Evolutionary conservation across 2,329 filamentous ascomycete species (phyloP), one percentile per base, ranked within the genome.

Genomic region (Fusarium haematococcum): DNA sequence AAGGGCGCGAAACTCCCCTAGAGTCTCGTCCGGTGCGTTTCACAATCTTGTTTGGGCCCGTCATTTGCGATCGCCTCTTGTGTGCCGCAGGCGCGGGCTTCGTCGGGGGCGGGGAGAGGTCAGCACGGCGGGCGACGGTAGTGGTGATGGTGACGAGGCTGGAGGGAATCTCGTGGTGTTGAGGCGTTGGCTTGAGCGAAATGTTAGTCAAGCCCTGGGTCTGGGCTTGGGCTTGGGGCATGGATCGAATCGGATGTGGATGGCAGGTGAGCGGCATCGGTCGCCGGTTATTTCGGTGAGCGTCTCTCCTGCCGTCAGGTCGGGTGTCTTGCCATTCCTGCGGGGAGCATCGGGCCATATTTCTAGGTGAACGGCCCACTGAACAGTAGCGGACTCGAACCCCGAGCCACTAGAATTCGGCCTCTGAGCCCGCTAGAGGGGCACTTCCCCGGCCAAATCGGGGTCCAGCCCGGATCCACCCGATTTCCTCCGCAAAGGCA

Each of bases 1-100:
- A 74, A 67, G 69, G 52, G 60, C 75, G 75, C 35, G 76, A 77
- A 11, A 63, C 33, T 43, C 70, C 30, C 58, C 74, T 70, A 6
- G 75, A 76, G 43, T 78, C 77, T 27, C 72, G 68, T 18, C 65
- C 76, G 23, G 58, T 69, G 30, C 77, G 77, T 20, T 75, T 75
- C 27, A 74, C 64, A 39, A 77, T 65, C 41, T 79, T 79, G 67
- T 75, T 75, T 25, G 76, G 50, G 35, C 74, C 76, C 10, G 77
- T 75, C 77, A 79, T 76, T 59, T 65, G 71, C 63, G 39, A 56
- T 67, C 52, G 30, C 52, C 57, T 25, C 70, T 41, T 16, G 33
- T 43, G 8, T 60, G 68, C 65, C 64, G 61, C 59, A 33, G 20
- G 62, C 64, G 70, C 68, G 37, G 39, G 68, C 33, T 50, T 61